Percentiles rank a stretch among this genome's conserved stretches.
Conservation (phyloP, 129 eudicot species). For the Tagetes patula region DNA sequence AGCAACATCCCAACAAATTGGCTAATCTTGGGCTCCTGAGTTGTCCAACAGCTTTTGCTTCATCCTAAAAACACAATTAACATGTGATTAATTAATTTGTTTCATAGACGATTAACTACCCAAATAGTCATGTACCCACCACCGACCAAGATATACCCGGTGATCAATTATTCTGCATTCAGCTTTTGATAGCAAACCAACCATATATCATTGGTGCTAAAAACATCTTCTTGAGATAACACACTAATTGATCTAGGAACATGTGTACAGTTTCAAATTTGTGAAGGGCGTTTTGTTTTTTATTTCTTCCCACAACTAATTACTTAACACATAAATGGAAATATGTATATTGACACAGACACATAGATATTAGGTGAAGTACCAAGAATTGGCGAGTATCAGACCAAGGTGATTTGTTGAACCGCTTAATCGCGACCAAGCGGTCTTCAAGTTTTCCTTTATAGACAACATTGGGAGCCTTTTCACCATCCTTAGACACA, state of each 20-base stretch:
- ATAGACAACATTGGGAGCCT: conserved; percentile 85
- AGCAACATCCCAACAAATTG: conserved; percentile 82
- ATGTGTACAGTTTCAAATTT: too few relatives aligned
- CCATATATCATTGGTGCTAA: too few relatives aligned
- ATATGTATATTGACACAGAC: background rate
- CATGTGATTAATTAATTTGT: background rate
- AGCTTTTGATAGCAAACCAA: too few relatives aligned
- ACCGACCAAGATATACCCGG: too few relatives aligned
- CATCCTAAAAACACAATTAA: conserved; percentile 53
- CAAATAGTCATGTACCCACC: background rate
- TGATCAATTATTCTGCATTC: too few relatives aligned
- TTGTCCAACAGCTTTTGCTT: conserved; percentile 79
- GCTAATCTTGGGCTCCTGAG: conserved; percentile 75
- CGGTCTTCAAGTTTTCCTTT: conserved; percentile 23
- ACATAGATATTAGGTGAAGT: background rate
- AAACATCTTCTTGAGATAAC: too few relatives aligned
- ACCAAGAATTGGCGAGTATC: conserved; percentile 29
- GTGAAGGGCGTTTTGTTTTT: too few relatives aligned
- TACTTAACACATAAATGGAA: background rate
- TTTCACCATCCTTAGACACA: conserved; percentile 87
- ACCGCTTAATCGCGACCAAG: conserved; percentile 83
- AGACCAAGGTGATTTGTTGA: conserved; percentile 83
- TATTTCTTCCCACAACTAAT: too few relatives aligned
- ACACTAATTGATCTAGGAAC: too few relatives aligned
- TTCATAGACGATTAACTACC: background rate